Conservation (phyloP, 2,329 filamentous ascomycete species). For the Fusarium bulbicola region DNA sequence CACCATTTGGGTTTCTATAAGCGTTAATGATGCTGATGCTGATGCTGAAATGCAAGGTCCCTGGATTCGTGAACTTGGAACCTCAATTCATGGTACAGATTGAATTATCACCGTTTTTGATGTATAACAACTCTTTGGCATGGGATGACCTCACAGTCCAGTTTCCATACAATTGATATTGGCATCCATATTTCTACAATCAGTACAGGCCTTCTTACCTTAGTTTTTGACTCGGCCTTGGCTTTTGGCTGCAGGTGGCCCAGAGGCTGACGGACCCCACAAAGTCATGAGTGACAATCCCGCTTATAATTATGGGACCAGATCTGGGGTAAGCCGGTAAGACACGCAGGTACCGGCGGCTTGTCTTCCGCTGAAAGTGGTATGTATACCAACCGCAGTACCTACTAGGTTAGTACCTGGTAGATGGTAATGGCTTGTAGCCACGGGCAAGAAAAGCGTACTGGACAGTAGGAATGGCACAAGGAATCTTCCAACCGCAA, state of each 20-base stretch:
- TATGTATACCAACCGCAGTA: neutral
- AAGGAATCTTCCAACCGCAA: neutral
- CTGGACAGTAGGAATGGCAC: neutral
- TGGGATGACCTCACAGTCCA: neutral
- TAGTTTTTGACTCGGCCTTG: neutral
- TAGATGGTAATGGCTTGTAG: neutral
- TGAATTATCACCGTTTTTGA: neutral
- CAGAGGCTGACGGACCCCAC: slow-evolving; percentile 6
- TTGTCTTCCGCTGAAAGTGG: slow-evolving; percentile 4
- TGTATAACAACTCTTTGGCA: neutral
- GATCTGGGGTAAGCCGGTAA: slow-evolving; percentile 37
- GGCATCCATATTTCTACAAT: slow-evolving; percentile 7
- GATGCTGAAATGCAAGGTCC: neutral
- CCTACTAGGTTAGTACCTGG: neutral
- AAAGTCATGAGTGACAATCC: neutral
- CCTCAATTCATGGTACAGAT: neutral
- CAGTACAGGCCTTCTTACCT: slow-evolving; percentile 8
- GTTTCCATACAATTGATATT: slow-evolving; percentile 23
- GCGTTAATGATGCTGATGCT: neutral
- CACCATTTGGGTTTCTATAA: neutral
- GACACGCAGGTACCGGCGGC: slow-evolving; percentile 25
- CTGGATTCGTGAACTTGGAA: neutral
- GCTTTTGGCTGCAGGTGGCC: neutral
- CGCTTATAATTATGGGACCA: slow-evolving; percentile 20
- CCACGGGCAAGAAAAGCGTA: neutral